phyloP scores from a whole-genome alignment of 2,329 filamentous ascomycete genomes.

The Elsinoe fawcettii region DNA sequence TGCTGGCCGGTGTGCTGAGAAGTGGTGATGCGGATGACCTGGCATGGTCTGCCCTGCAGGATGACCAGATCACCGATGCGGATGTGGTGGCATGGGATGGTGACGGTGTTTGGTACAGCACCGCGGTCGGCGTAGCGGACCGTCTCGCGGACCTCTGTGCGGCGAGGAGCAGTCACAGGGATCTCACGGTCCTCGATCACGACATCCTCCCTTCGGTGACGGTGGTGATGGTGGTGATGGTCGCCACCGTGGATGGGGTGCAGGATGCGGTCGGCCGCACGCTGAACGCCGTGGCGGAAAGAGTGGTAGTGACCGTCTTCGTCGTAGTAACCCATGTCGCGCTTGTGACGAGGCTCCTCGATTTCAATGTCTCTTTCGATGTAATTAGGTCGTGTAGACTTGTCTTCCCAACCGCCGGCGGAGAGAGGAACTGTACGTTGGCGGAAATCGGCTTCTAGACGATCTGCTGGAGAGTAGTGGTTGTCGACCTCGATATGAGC shows the following conservation, averaged over 20 bases:
- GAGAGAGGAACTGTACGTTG: conserved; percentile 32
- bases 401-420: conserved; percentile 32
- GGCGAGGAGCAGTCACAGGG: conserved; percentile 33
- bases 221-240: conserved; percentile 45
- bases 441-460: conserved; percentile 42
- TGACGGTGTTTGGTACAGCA: conserved; percentile 68
- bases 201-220: conserved; percentile 37
- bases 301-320: conserved; percentile 69
- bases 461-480: conserved; percentile 36
- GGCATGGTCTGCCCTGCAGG: conserved; percentile 97
- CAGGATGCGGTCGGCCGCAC: conserved; percentile 56
- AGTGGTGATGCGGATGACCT: conserved; percentile 99
- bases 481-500: conserved; percentile 59
- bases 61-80: conserved; percentile 97
- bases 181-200: conserved; percentile 43
- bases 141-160: conserved; percentile 20
- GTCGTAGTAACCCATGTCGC: conserved; percentile 75
- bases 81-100: conserved; percentile 99
- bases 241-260: conserved; percentile 53
- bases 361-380: conserved; percentile 37
- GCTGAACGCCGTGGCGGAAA: conserved; percentile 62
- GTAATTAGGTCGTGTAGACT: conserved; percentile 33
- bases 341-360: conserved; percentile 43
- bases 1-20: conserved; percentile 97
- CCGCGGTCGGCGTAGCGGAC: conserved; percentile 22